Base-by-base conservation (phyloP, 371 early-diverging fungal species). In the Amoeboaphelidium protococcarum region DNA sequence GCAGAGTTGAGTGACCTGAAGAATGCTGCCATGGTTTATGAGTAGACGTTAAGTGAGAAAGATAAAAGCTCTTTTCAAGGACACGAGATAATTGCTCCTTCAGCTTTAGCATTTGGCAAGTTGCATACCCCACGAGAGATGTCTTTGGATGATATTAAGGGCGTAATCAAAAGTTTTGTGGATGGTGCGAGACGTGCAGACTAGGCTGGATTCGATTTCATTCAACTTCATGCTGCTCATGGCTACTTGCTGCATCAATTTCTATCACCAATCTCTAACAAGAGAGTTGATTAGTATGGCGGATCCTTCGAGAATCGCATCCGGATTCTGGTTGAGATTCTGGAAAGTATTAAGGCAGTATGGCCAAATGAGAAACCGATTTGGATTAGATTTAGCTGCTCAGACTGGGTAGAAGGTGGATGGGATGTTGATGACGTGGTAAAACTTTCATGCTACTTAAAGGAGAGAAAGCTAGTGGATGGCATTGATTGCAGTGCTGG, bases 191-290 rank as follows among this genome's bases (percentile, higher is more conserved):
- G 57, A 27, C 68, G 81, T 21, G 76, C 80, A 12, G 64, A 70
- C 13, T 58, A 72, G 49, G 82, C 79, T 4, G 89, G 82, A 0
- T 76, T 85, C 56, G 84, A 91, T 43, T 73, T 72, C 0, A 53
- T 88, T 21, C 87, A 91, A 59, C 64, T 91, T 41, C 90, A 91
- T 51, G 71, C 68, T 42, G 82, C 81, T 48, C 73, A 72, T 52
- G 80, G 82, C 3, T 86, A 83, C 58, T 60, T 87, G 40, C 48
- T 82, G 45, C 68, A 72, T 55, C 66, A 66, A 52, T 91, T 91
- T 52, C 54, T 82, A 19, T 79, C 80, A 22, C 80, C 84, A 1
- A 50, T 78, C 12, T 66, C 74, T 37, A 91, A 89, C 63, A 52
- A 67, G 25, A 72, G 90, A 37, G 80, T 80, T 0, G 90, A 89